A percentile compares a stretch with the other conserved stretches of the same genome.
These are phyloP conservation scores for Talaromyces albobiverticillius DNA, from an alignment of 2,329 filamentous ascomycete species.

Conservation along the genomic window DNA sequence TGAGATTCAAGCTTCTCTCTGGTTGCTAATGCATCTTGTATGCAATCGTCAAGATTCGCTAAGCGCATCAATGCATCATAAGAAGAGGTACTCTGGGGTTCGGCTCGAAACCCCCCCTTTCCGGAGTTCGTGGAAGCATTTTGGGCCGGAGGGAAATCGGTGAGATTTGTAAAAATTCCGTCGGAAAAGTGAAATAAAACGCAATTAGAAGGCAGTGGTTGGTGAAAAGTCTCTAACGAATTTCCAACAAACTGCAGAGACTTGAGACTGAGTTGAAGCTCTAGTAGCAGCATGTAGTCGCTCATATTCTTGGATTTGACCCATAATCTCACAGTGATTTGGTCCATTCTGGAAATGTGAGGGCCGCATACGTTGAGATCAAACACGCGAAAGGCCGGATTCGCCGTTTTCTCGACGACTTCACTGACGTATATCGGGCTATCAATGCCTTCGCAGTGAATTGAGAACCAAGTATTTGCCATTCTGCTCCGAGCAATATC, in stretches of 20 bases:
- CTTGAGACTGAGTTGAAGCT: slow-evolving; percentile 68
- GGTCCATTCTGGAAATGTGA: slow-evolving; percentile 62
- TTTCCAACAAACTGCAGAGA: slow-evolving; percentile 76
- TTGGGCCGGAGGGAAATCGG: slow-evolving; percentile 58
- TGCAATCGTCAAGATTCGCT: slow-evolving; percentile 82
- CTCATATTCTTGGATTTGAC: slow-evolving; percentile 55
- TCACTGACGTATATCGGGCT: slow-evolving; percentile 92
- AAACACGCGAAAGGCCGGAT: slow-evolving; percentile 86
- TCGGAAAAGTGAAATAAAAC: slow-evolving; percentile 82
- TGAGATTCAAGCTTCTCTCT: slow-evolving; percentile 72
- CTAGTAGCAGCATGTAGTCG: slow-evolving; percentile 64
- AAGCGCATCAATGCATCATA: slow-evolving; percentile 87
- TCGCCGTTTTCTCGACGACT: slow-evolving; percentile 73
- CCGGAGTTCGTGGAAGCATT: slow-evolving; percentile 22
- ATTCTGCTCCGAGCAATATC: slow-evolving; percentile 67
- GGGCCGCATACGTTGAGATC: slow-evolving; percentile 66
- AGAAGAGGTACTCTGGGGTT: slow-evolving; percentile 66
- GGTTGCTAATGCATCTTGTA: slow-evolving; percentile 82
- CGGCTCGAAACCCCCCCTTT: slow-evolving; percentile 43
- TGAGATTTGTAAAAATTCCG: slow-evolving; percentile 76
- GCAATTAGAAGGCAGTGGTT: slow-evolving; percentile 75
- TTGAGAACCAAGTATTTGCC: slow-evolving; percentile 84
- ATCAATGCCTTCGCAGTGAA: slow-evolving; percentile 65
- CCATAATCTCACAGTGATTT: slow-evolving; percentile 72
- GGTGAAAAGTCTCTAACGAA: slow-evolving; percentile 60